Evolutionary conservation across 2,329 filamentous ascomycete genomes (phyloP), one percentile per base, ranked within the genome.

Genomic region (Monosporascus sp.): DNA sequence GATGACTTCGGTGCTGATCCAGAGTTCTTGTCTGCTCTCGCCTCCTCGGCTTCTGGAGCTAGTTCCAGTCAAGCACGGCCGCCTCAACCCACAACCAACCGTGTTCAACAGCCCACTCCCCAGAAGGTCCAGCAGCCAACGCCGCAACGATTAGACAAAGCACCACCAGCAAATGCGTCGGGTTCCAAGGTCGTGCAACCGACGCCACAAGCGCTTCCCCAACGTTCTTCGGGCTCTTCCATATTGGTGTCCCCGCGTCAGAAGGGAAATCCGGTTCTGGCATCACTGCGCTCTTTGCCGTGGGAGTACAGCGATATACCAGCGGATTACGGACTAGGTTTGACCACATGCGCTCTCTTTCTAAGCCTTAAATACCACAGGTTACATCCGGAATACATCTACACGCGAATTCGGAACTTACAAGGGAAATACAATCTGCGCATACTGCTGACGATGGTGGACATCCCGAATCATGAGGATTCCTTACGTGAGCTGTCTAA

Each of bases 251-350:
- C 92, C 37, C 87, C 90, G 17, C 85, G 92, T 41, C 92, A 99
- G 71, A 95, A 96, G 71, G 94, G 93, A 57, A 99, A 99, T 64
- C 94, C 94, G 0, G 88, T 97, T 49, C 76, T 99, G 31, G 88
- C 90, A 51, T 84, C 87, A 70, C 83, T 99, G 63, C 86, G 87
- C 56, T 86, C 88, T 1, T 79, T 95, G 54, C 83, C 91, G 0
- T 99, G 94, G 94, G 94, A 99, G 72, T 97, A 96, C 71, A 92
- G 90, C 57, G 93, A 97, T 66, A 96, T 96, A n/a, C 87, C 88
- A 1, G 90, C 93, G 34, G 94, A 99, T 73, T 99, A 95, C 69
- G 87, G 93, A 8, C 78, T 97, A 24, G 93, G 94, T 0, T 69
- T 82, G 43, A 96, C 91, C 0, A 96, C 92, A 7, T 96, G 93